A percentile compares a stretch with the other conserved stretches of the same genome.
Evolutionary conservation across 768 basidiomycete genomes (phyloP).

Genomic region (Coprinellus micaceus): DNA sequence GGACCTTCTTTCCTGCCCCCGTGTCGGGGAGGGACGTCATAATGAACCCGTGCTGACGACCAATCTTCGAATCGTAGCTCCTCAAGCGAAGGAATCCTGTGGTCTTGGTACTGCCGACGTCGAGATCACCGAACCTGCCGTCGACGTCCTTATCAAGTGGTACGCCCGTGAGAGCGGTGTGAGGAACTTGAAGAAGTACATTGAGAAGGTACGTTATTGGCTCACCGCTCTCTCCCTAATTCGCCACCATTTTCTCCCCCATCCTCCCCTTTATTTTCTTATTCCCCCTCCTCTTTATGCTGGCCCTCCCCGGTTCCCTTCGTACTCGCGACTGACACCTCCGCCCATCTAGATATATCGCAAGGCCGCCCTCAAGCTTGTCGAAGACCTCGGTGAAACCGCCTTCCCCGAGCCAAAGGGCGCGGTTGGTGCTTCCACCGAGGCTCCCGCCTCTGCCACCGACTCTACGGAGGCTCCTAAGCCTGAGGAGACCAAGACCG

Average conservation of each 20-base stretch:
- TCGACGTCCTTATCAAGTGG: constrained; percentile 90
- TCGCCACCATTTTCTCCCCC: too few species aligned
- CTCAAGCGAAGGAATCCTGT: constrained; percentile 88
- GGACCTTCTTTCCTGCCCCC: background rate
- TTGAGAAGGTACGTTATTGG: constrained; percentile 82
- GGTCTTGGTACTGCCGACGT: constrained; percentile 87
- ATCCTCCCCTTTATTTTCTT: too few species aligned
- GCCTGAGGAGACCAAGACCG: too few species aligned
- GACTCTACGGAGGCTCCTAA: background rate
- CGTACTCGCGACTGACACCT: background rate
- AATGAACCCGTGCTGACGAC: background rate
- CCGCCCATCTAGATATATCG: constrained; percentile 72
- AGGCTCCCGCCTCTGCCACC: constrained; percentile 9
- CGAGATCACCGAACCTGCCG: constrained; percentile 65
- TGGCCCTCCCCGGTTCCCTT: background rate
- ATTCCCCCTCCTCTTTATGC: too few species aligned
- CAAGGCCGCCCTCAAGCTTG: constrained; percentile 90
- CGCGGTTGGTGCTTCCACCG: constrained; percentile 13
- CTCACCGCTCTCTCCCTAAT: too few species aligned
- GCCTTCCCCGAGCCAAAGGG: constrained; percentile 67
- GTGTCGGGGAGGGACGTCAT: background rate
- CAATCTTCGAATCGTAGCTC: constrained; percentile 36
- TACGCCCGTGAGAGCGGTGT: constrained; percentile 98
- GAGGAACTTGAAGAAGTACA: constrained; percentile 94
- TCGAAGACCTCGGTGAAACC: constrained; percentile 86